Conservation (phyloP, 345 rosid genomes). For the Acer yangbiense region DNA sequence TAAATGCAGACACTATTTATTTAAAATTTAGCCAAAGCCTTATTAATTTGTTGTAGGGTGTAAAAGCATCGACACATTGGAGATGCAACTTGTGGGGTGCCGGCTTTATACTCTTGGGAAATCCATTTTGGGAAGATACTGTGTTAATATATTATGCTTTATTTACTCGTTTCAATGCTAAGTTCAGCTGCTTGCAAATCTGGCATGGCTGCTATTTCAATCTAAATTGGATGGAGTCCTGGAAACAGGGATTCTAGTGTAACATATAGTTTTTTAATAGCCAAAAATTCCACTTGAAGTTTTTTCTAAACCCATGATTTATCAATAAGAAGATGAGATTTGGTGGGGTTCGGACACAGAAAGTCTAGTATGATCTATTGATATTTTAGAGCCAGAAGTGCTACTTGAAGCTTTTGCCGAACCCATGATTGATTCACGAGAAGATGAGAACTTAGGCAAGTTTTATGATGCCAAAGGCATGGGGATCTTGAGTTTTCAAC, state of each 20-base stretch:
- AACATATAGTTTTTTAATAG: not conserved
- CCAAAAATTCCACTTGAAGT: too few relatives aligned
- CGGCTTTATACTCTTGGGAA: not conserved
- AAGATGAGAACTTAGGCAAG: too few relatives aligned
- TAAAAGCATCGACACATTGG: not conserved
- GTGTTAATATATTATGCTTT: not conserved
- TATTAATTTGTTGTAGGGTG: constrained; percentile 1
- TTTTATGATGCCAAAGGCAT: not conserved
- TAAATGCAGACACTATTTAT: constrained; percentile 22
- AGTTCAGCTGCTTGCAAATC: not conserved
- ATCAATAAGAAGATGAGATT: too few relatives aligned
- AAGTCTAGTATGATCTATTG: too few relatives aligned
- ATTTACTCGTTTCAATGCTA: not conserved
- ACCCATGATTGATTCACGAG: too few relatives aligned
- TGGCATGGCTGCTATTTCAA: constrained; percentile 1
- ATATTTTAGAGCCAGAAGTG: too few relatives aligned
- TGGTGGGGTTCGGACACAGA: too few relatives aligned
- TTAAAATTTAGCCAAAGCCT: not conserved
- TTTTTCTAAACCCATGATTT: too few relatives aligned
- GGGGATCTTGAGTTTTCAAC: not conserved
- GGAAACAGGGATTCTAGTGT: not conserved
- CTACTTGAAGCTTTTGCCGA: too few relatives aligned
- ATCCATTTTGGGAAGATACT: not conserved
- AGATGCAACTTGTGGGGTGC: not conserved
- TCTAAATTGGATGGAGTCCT: not conserved